phyloP scores from a whole-genome alignment of 1,284 basidiomycete species.

The Coriolopsis trogii region DNA sequence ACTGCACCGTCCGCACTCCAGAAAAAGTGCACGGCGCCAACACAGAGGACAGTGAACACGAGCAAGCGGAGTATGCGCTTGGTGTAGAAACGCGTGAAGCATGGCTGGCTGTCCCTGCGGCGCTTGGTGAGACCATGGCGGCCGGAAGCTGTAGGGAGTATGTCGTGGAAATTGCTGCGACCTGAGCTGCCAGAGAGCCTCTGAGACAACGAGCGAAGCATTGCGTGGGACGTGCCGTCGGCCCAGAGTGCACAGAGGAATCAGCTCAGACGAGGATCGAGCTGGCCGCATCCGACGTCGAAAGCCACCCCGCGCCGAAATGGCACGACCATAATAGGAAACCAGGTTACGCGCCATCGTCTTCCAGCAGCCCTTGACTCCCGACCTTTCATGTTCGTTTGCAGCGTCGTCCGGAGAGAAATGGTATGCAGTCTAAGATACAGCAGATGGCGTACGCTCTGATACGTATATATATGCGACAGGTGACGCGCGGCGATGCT shows the following conservation, averaged over 20 bases:
- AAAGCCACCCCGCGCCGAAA: too few species aligned
- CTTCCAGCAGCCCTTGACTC: too few species aligned
- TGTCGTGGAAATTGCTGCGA: conserved; percentile 1
- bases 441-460: too few species aligned
- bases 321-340: too few species aligned
- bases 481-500: too few species aligned
- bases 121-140: conserved; percentile 1
- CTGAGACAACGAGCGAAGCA: conserved; percentile 19
- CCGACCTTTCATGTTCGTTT: too few species aligned
- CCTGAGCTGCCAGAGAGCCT: conserved; percentile 2
- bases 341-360: too few species aligned
- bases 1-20: conserved; percentile 6
- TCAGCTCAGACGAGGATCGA: background rate
- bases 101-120: conserved; percentile 1
- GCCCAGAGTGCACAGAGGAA: too few species aligned
- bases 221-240: conserved; percentile 3
- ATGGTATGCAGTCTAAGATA: too few species aligned
- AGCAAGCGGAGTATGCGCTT: conserved; percentile 15
- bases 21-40: conserved; percentile 12
- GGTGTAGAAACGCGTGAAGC: conserved; percentile 15
- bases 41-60: conserved; percentile 3
- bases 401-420: too few species aligned
- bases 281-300: too few species aligned
- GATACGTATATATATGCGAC: too few species aligned
- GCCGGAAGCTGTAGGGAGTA: conserved; percentile 11